Evolutionary conservation across 805 yeast species (phyloP).

Genomic region (Ogataea salicorniae): DNA sequence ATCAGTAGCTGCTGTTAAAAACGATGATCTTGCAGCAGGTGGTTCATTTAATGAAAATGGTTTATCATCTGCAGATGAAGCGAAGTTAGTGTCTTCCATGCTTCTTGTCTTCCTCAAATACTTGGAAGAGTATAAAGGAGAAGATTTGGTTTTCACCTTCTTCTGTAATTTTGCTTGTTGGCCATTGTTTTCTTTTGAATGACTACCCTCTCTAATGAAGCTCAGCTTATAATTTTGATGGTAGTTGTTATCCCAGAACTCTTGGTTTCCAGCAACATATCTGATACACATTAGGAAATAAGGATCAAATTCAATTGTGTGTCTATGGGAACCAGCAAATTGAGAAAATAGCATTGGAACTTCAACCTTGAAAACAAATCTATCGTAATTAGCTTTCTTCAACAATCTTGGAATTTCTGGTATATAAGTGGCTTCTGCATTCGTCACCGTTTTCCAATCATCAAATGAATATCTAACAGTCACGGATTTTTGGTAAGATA

Average conservation of each 20-base stretch:
- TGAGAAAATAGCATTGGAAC: constrained; percentile 36
- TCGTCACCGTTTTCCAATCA: constrained; percentile 71
- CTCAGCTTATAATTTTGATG: constrained; percentile 52
- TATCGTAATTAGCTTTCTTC: constrained; percentile 52
- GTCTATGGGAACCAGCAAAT: constrained; percentile 17
- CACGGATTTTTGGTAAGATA: constrained; percentile 63
- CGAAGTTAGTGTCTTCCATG: constrained; percentile 13
- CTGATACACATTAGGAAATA: constrained; percentile 47
- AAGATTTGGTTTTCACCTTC: neutral
- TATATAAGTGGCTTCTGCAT: constrained; percentile 57
- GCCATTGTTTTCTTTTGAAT: neutral
- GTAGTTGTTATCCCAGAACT: constrained; percentile 76
- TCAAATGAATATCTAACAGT: constrained; percentile 71
- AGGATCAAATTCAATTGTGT: constrained; percentile 20
- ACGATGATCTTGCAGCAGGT: neutral
- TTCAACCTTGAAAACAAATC: constrained; percentile 63
- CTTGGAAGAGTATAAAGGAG: constrained; percentile 14
- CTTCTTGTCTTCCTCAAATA: constrained; percentile 24
- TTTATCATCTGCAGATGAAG: neutral
- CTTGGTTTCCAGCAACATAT: constrained; percentile 43
- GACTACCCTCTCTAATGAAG: constrained; percentile 16
- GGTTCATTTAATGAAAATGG: constrained; percentile 5
- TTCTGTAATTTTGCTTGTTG: neutral
- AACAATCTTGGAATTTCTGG: constrained; percentile 50
- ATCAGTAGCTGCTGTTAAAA: neutral